Evolutionary conservation across 2,329 filamentous ascomycete species (phyloP).

Genomic region (Pestalotiopsis sp.): DNA sequence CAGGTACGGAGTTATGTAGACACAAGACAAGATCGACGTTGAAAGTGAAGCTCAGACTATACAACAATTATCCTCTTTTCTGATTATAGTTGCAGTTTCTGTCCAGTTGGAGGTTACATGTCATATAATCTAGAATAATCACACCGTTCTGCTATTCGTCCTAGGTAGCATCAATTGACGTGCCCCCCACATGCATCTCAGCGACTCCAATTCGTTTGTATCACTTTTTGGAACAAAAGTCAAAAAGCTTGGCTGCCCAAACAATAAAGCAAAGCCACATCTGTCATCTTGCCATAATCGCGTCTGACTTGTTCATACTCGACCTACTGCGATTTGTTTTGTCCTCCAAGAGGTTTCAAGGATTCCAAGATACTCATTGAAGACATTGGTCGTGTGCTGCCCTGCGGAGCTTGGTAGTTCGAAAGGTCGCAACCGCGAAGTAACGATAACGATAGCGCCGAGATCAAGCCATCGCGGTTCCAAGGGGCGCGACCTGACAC

Average conservation of each 20-base stretch:
- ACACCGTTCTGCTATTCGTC: not conserved
- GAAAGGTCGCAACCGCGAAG: not conserved
- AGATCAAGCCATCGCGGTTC: not conserved
- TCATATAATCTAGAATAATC: no score
- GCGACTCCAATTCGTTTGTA: slow-evolving; percentile 1
- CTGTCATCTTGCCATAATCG: slow-evolving; percentile 1
- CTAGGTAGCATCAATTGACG: not conserved
- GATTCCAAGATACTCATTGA: no score
- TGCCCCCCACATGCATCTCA: not conserved
- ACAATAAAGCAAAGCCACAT: slow-evolving; percentile 2
- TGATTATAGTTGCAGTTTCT: no score
- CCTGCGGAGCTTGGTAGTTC: not conserved
- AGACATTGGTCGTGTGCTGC: no score
- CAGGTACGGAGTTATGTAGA: no score
- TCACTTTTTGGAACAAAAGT: slow-evolving; percentile 1
- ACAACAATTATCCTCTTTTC: no score
- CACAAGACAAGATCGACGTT: no score
- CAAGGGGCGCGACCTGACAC: not conserved
- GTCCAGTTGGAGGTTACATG: no score
- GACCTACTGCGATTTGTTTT: no score
- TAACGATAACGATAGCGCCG: not conserved
- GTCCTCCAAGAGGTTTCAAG: no score
- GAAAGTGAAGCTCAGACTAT: no score
- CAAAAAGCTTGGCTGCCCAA: not conserved
- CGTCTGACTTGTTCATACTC: not conserved